phyloP scores from a whole-genome alignment of 192 early-diverging fungal genomes.

The Rhizophagus prolifer region DNA sequence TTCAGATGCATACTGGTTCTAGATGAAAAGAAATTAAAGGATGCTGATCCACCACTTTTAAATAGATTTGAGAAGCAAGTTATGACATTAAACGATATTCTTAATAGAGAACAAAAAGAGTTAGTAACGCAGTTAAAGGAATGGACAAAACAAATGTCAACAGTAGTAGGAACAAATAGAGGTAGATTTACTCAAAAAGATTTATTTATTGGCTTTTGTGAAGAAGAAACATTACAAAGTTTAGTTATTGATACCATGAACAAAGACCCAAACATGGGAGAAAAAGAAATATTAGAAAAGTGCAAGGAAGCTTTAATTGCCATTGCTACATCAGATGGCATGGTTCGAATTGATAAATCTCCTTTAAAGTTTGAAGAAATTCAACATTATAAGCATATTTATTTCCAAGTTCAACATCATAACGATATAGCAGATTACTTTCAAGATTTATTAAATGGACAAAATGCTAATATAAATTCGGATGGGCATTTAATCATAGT shows the following conservation, averaged over 20 bases:
- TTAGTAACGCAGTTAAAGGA: neutral
- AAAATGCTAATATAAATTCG: neutral
- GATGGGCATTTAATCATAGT: constrained; percentile 21
- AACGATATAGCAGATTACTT: constrained; percentile 17
- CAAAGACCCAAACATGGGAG: neutral
- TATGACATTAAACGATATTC: constrained; percentile 21
- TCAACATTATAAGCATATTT: constrained; percentile 7
- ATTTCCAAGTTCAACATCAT: constrained; percentile 22
- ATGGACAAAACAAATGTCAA: constrained; percentile 7
- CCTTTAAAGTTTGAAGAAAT: constrained; percentile 16
- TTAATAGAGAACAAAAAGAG: neutral
- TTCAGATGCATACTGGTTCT: constrained; percentile 32
- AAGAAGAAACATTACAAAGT: constrained; percentile 30
- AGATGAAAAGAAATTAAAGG: constrained; percentile 25
- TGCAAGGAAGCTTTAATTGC: constrained; percentile 18
- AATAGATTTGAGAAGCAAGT: constrained; percentile 31
- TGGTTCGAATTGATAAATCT: constrained; percentile 12
- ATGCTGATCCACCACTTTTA: constrained; percentile 30
- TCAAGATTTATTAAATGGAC: neutral
- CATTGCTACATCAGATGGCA: constrained; percentile 28
- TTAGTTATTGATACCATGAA: constrained; percentile 23
- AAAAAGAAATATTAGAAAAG: neutral
- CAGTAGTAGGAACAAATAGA: neutral
- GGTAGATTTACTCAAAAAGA: neutral
- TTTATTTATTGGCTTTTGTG: constrained; percentile 31